Base-by-base conservation (phyloP, 192 early-diverging fungal genomes). In the Podochytrium sp. region DNA sequence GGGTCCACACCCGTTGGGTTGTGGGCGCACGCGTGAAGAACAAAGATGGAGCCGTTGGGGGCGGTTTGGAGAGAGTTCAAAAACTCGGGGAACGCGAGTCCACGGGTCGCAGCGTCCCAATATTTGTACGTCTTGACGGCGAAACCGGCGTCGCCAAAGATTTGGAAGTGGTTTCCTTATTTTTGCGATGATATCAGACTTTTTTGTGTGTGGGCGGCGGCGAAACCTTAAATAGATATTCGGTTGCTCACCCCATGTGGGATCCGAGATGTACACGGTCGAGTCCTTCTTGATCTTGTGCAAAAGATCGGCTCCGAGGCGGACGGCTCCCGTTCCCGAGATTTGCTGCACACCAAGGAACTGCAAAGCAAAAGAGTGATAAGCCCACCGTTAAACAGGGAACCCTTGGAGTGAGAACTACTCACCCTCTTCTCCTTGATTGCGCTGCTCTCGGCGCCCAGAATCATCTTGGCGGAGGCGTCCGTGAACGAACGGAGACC, bases 1-100 rank as follows among this genome's bases (percentile, higher is more conserved):
- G 97, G 97, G 77, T 99, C 97, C 42, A 99, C 95, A 78, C 97
- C 97, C 0, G 97, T 99, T 34, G 97, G 97, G 87, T 99, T 99
- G 83, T 99, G 97, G 23, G 97, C 97, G 74, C 97, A 99, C 7
- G 95, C 92, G 82, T 99, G 97, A 27, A 99, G 78, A 56, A 97
- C 79, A 63, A 99, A 79, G 74, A 98, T 93, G 25, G 94, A 95
- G 42, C 90, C 88, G 14, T 79, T 71, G 20, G 92, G 91, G 23
- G 97, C 97, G 0, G 68, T 47, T 70, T 89, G 79, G 56, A 97
- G 85, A 39, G 83, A 76, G 7, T 74, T 76, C 34, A 98, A 75
- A 84, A 96, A 86, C 5, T 90, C 93, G 33, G 91, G 84, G 35
- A 96, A 85, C 63, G 94, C 90, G 41, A 99, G 85, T 0, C 90